These are phyloP conservation scores for Scalesia atractyloides DNA, from an alignment of 129 eudicot genomes.

Conservation along the genomic window DNA sequence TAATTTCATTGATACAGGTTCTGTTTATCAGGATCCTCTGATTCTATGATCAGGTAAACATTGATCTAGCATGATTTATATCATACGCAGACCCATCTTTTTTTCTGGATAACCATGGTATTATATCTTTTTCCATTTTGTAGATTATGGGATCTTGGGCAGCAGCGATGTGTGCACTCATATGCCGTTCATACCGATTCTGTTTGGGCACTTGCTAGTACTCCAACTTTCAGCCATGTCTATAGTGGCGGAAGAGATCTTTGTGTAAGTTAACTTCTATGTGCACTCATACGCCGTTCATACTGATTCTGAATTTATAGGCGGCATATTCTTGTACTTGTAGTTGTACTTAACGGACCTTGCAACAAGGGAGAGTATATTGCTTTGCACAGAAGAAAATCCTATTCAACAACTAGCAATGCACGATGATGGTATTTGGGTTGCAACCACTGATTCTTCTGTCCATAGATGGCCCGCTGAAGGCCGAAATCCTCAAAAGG, in stretches of 20 bases:
- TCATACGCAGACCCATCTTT: neutral
- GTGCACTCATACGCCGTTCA: neutral
- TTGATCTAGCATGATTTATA: neutral
- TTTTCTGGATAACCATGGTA: conserved; percentile 4
- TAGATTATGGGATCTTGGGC: conserved; percentile 99
- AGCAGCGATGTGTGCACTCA: conserved; percentile 95
- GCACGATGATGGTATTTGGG: conserved; percentile 92
- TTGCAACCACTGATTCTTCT: conserved; percentile 88
- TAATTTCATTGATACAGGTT: conserved; percentile 52
- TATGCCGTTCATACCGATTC: conserved; percentile 99
- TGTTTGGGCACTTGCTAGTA: conserved; percentile 99
- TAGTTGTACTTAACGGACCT: conserved; percentile 94
- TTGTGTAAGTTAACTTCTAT: conserved; percentile 63
- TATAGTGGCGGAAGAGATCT: conserved; percentile 98
- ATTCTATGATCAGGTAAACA: conserved; percentile 93
- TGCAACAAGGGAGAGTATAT: conserved; percentile 86
- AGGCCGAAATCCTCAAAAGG: conserved; percentile 76
- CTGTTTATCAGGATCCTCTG: conserved; percentile 97
- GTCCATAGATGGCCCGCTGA: conserved; percentile 96
- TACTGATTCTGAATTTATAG: neutral
- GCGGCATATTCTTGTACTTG: conserved; percentile 26
- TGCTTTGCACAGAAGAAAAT: conserved; percentile 86
- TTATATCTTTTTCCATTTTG: conserved; percentile 9
- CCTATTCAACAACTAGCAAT: conserved; percentile 80
- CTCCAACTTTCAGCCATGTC: conserved; percentile 89